These are phyloP conservation scores for Rhodamnia argentea DNA, from an alignment of 345 rosid genomes.

Conservation along the genomic window DNA sequence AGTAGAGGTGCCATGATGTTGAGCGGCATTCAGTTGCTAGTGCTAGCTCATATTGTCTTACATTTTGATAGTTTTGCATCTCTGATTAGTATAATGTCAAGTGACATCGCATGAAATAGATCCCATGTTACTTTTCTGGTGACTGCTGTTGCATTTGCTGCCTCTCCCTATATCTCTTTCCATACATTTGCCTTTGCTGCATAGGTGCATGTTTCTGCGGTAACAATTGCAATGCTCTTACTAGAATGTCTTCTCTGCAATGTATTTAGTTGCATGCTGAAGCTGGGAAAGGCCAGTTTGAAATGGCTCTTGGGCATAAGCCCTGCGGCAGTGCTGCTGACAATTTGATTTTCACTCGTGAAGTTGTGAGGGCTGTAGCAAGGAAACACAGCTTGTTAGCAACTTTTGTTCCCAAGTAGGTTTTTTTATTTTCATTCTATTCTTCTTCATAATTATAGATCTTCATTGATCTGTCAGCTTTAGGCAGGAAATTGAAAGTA, in stretches of 20 bases:
- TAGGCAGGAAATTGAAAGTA: background rate
- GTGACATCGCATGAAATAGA: background rate
- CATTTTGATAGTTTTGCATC: background rate
- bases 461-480: background rate
- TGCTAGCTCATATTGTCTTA: background rate
- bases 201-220: background rate
- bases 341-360: conserved; percentile 70
- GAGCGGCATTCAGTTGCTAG: background rate
- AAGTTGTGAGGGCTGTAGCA: conserved; percentile 68
- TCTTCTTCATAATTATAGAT: background rate
- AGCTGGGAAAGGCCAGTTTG: conserved; percentile 92
- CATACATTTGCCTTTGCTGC: background rate
- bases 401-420: conserved; percentile 91
- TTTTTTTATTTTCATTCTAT: background rate
- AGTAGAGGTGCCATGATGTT: background rate
- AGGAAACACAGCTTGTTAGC: conserved; percentile 79
- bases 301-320: conserved; percentile 61
- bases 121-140: background rate
- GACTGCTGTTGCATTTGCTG: background rate
- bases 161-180: background rate
- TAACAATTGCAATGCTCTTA: conserved; percentile 1
- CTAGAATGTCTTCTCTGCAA: background rate
- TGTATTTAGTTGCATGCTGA: conserved; percentile 63
- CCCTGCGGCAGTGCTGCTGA: conserved; percentile 58
- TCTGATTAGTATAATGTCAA: background rate